Evolutionary conservation across 257 asterid genomes (phyloP), one percentile per base, ranked within the genome.

Genomic region (Salvia hispanica): DNA sequence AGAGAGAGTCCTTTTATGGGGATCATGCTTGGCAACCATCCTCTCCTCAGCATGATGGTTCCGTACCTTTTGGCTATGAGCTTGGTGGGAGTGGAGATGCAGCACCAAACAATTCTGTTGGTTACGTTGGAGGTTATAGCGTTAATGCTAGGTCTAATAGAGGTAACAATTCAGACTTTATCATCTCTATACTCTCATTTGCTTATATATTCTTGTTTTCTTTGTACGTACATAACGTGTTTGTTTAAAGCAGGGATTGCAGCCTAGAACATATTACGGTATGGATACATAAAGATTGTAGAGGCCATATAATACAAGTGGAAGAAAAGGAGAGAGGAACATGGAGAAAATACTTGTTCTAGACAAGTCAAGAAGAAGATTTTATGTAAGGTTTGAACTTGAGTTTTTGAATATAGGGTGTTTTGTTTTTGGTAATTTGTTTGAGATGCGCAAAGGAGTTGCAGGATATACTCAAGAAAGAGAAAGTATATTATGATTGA

Each of bases 101-200:
- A 50, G 58, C 87, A 44, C 79, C 90, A 28, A 81, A 70, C 73
- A 83, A 71, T 71, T 60, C 88, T 33, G 82, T 75, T 62, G 88
- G 80, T 68, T 86, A 79, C 70, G 91, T 78, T 71, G 96, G 94
- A 58, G 85, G 80, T 69, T 87, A 83, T 78, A 81, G 79, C 48
- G 77, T 81, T 76, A 71, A 75, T 47, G 81, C 80, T 81, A 81
- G 90, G 76, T 76, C 95, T 53, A 89, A 76, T 83, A 84, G 95
- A 84, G 98, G 98, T 92, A 73, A 58, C 58, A 34, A 57, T 71
- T 13, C 40, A 0, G 14, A 47, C 48, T 18, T 45, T 36, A 0
- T 21, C 25, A 2, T 37, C 42, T 44, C 7, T 61, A 4, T 43
- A 4, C 18, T 14, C 21, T 37, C 42, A 6, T 37, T 9, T 43